Percentiles rank a stretch among this genome's conserved stretches.
phyloP scores from a whole-genome alignment of 148 eudicot species.

The Persicaria maculosa region DNA sequence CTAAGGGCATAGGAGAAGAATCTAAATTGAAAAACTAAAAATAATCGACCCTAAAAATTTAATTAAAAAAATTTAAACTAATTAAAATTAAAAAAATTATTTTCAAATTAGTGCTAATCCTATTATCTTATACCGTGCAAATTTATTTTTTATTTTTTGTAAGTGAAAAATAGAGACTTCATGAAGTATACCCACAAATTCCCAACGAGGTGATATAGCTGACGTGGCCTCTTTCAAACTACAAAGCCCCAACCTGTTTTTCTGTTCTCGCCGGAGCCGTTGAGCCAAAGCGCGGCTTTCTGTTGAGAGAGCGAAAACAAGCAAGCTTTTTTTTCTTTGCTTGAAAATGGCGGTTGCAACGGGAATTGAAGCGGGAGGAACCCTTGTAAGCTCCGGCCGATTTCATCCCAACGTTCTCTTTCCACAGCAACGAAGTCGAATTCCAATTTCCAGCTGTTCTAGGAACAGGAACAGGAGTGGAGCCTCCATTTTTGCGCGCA shows the following conservation, averaged over 20 bases:
- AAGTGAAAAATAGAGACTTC: too few relatives aligned
- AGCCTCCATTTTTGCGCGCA: constrained; percentile 1
- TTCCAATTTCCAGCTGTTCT: neutral
- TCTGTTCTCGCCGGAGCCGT: constrained; percentile 7
- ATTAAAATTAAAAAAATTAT: too few relatives aligned
- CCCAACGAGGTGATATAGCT: neutral
- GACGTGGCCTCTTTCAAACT: constrained; percentile 9
- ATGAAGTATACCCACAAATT: neutral
- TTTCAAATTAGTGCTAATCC: too few relatives aligned
- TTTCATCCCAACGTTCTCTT: constrained; percentile 3
- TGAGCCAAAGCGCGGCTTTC: neutral
- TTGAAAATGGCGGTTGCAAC: constrained; percentile 2
- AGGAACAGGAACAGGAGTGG: neutral
- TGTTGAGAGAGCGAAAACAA: neutral
- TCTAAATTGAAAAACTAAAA: too few relatives aligned
- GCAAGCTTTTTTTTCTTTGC: neutral
- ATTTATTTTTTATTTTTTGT: too few relatives aligned
- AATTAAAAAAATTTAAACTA: too few relatives aligned
- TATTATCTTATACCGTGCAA: too few relatives aligned
- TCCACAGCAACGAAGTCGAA: neutral
- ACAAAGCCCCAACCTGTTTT: neutral
- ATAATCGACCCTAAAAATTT: too few relatives aligned
- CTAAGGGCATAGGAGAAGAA: too few relatives aligned
- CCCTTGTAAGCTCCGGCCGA: neutral
- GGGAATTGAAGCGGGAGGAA: neutral